Percentiles rank a stretch among this genome's conserved stretches.
These are phyloP conservation scores for Protomyces lactucae-debilis DNA, from an alignment of 1,139 yeast species.

Conservation along the genomic window DNA sequence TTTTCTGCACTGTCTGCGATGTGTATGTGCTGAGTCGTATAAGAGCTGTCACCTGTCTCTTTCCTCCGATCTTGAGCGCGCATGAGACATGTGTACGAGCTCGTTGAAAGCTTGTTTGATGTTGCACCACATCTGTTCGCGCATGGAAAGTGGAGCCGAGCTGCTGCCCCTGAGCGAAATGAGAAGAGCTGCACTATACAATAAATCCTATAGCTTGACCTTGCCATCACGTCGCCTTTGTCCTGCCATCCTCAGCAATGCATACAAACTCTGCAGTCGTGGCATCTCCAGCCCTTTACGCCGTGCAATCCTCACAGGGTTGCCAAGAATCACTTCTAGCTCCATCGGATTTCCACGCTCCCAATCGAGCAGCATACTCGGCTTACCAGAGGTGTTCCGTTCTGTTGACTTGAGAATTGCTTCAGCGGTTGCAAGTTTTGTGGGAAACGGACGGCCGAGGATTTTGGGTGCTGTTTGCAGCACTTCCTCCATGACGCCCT, in stretches of 20 bases:
- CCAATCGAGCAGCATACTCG: constrained; percentile 69
- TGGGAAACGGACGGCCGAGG: constrained; percentile 24
- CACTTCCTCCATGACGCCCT: constrained; percentile 26
- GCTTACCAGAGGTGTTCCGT: constrained; percentile 36
- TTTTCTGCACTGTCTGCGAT: too few relatives aligned
- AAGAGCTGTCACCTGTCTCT: too few relatives aligned
- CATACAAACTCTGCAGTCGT: constrained; percentile 41
- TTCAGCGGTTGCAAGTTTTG: constrained; percentile 24
- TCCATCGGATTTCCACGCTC: constrained; percentile 67
- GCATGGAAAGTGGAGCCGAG: too few relatives aligned
- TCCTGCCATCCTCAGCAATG: constrained; percentile 24
- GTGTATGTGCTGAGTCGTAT: too few relatives aligned
- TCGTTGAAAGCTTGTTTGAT: too few relatives aligned
- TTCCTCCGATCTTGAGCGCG: too few relatives aligned
- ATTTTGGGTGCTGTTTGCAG: constrained; percentile 20
- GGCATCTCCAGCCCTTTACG: constrained; percentile 57
- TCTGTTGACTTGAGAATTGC: constrained; percentile 25
- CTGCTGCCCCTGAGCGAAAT: too few relatives aligned
- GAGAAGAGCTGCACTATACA: too few relatives aligned
- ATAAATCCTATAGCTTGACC: neutral
- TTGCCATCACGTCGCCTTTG: constrained; percentile 15
- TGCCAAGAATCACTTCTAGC: constrained; percentile 65
- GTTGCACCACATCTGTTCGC: too few relatives aligned
- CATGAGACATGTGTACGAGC: too few relatives aligned
- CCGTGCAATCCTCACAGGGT: constrained; percentile 57